phyloP scores from a whole-genome alignment of 768 basidiomycete species.

The Russula sp. region DNA sequence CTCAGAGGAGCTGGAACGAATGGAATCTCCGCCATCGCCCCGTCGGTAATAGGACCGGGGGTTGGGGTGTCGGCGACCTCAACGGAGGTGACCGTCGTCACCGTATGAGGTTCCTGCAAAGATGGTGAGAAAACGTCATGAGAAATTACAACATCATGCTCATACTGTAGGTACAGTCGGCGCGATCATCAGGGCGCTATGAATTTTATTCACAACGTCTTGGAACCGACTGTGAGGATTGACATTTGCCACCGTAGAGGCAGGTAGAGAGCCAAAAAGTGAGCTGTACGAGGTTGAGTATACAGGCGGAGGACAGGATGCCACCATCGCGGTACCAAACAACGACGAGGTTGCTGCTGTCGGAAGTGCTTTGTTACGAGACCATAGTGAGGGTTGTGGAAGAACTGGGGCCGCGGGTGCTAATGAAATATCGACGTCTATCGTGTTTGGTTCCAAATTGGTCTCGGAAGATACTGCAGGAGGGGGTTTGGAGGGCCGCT shows the following conservation, averaged over 20 bases:
- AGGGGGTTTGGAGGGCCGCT: neutral
- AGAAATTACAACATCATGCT: neutral
- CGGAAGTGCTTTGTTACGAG: neutral
- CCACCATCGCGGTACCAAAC: slow-evolving; percentile 18
- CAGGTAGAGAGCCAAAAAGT: slow-evolving; percentile 34
- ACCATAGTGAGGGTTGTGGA: slow-evolving; percentile 9
- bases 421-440: slow-evolving; percentile 6
- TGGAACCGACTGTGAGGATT: slow-evolving; percentile 34
- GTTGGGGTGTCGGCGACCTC: slow-evolving; percentile 14
- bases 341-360: slow-evolving; percentile 22
- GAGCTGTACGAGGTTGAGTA: slow-evolving; percentile 36
- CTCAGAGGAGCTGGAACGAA: slow-evolving; percentile 69
- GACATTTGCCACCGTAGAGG: neutral
- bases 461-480: neutral
- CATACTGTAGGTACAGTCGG: slow-evolving; percentile 46
- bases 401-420: neutral
- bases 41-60: slow-evolving; percentile 18
- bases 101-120: slow-evolving; percentile 1
- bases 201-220: slow-evolving; percentile 59
- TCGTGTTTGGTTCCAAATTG: neutral
- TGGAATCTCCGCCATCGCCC: slow-evolving; percentile 63
- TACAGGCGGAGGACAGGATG: neutral
- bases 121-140: neutral
- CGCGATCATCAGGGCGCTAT: slow-evolving; percentile 55
- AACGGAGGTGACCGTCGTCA: slow-evolving; percentile 3